Conservation (phyloP, 148 eudicot species). For the Cornus controversa region DNA sequence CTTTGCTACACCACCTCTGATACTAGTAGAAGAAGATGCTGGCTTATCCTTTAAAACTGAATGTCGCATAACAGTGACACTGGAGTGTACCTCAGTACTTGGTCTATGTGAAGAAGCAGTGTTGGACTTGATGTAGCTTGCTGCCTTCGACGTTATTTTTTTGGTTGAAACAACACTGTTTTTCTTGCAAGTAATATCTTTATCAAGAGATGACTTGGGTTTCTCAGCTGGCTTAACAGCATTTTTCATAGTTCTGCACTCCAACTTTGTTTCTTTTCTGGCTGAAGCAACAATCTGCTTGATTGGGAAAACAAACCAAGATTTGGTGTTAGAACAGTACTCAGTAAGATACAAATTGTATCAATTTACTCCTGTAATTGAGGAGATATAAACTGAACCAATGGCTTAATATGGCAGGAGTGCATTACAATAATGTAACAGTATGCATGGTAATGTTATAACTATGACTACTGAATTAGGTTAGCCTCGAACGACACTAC, state of each 20-base stretch:
- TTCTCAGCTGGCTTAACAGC: slow-evolving; percentile 2
- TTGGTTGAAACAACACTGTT: neutral
- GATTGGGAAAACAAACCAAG: neutral
- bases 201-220: neutral
- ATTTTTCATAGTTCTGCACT: neutral
- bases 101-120: neutral
- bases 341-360: neutral
- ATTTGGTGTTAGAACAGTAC: neutral
- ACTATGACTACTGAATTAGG: neutral
- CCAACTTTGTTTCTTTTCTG: neutral
- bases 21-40: neutral
- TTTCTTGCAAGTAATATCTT: neutral
- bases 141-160: neutral
- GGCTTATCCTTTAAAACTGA: neutral
- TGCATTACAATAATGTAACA: no score
- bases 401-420: neutral
- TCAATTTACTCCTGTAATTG: neutral
- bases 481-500: neutral
- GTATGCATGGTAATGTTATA: no score
- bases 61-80: no score
- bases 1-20: neutral
- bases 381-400: neutral
- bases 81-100: no score
- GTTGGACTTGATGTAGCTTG: neutral
- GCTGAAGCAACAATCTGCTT: neutral